phyloP scores from a whole-genome alignment of 225 moss, liverwort and hornwort genomes.

The Polytrichum commune region DNA sequence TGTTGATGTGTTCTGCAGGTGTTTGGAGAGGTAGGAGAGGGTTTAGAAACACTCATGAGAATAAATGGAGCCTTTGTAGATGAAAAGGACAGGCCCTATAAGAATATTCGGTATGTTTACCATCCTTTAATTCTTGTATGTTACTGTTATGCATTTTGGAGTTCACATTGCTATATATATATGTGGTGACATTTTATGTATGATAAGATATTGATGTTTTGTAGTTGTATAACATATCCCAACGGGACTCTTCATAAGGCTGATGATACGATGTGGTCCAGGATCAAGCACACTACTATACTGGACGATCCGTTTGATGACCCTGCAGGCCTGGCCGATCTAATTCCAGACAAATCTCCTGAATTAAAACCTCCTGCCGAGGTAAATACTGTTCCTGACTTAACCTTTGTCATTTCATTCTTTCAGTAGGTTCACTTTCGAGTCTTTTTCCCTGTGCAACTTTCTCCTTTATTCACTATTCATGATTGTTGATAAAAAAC shows the following conservation, averaged over 20 bases:
- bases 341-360: conserved; percentile 89
- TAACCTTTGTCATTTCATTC: background rate
- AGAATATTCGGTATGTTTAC: conserved; percentile 83
- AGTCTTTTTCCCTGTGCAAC: background rate
- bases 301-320: conserved; percentile 96
- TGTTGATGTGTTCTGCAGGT: conserved; percentile 34
- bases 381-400: conserved; percentile 26
- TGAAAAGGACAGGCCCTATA: conserved; percentile 74
- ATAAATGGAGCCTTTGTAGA: conserved; percentile 88
- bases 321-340: conserved; percentile 68
- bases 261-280: conserved; percentile 23
- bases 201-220: too few species aligned
- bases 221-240: too few species aligned
- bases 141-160: too few species aligned
- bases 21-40: conserved; percentile 92
- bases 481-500: too few species aligned
- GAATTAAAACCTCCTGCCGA: conserved; percentile 71
- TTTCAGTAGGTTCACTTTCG: background rate
- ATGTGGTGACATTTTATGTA: too few species aligned
- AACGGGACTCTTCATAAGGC: background rate
- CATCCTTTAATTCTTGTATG: too few species aligned
- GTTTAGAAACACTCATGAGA: conserved; percentile 71
- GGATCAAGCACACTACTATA: conserved; percentile 75
- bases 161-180: too few species aligned
- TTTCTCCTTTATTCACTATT: too few species aligned